Evolutionary conservation across 2,329 filamentous ascomycete genomes (phyloP), one percentile per base, ranked within the genome.

Genomic region (Ceratocystis papillata): DNA sequence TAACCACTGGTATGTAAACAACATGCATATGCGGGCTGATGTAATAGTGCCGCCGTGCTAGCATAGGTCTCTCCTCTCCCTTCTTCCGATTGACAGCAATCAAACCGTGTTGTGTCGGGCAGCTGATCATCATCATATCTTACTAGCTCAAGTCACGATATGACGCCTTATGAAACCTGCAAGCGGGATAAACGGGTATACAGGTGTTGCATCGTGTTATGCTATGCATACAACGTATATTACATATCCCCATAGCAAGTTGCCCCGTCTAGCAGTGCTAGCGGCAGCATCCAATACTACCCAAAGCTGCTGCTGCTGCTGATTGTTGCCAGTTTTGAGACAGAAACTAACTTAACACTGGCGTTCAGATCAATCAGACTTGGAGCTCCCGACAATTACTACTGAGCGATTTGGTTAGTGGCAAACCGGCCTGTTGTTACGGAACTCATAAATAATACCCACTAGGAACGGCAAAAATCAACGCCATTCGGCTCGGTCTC

Each of bases 101-200:
- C 20, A 25, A 10, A 7, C 22, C 5, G 48, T 20, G 48, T 15
- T 25, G 20, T 53, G 48, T 53, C 5, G 22, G 8, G 15, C 53
- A 8, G 28, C 53, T 10, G 53, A 59, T 59, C 53, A 20, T 33
- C 15, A 17, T 17, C 7, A 30, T 17, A n/a, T 17, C 3, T 33
- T 30, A 20, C 53, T 33, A 8, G 28, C 7, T 59, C n/a, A 17
- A 59, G 28, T n/a, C 28, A 33, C 28, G 17, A 59, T n/a, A 59
- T 33, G 53, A 59, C 53, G 28, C 28, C 53, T 37, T 33, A 59
- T 59, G 53, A 59, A 59, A 59, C 53, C 22, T 30, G 15, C 53
- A n/a, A n/a, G 53, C 17, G 53, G 53, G 5, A 59, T 25, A 20
- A 30, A n/a, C 53, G 28, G 28, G 22, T 59, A 20, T 37, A 7